Base-by-base conservation (phyloP, 345 rosid genomes). In the Pseudoturritis turrita region DNA sequence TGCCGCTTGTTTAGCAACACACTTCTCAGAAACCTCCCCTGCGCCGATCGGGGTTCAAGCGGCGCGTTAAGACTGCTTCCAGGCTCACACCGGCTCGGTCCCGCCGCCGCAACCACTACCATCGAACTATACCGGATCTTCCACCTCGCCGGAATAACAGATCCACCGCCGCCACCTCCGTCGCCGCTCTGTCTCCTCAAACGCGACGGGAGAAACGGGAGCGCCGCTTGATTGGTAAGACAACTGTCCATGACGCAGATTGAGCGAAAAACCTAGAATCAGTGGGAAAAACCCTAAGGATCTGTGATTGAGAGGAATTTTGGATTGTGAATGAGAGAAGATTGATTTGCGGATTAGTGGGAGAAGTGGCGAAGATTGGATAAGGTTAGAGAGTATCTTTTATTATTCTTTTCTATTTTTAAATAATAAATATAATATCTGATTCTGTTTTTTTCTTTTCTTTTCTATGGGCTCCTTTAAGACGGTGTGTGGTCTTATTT, bases 61-160 rank as follows among this genome's bases (percentile, higher is more conserved):
- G 99, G 97, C 19, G 93, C 82, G 84, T 95, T 91, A 40, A 95
- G 83, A 61, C 90, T 79, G 25, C 97, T 85, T 55, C 91, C 85
- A 59, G 89, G 81, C 78, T 91, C 96, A 54, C 95, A 91, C 77
- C 81, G 90, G 74, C 96, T 89, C 11, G 82, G 78, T 5, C 96
- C 88, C 18, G 91, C 88, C 7, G 89, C 80, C 3, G 65, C 72
- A 11, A 85, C 78, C 1, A 73, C 41, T 0, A n/a, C 56, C n/a
- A 70, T 12, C 29, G 76, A 47, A 13, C 68, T 36, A 26, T 3
- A 52, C 44, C 13, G 65, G 1, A 44, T 7, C 57, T 39, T 63
- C 11, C 67, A 5, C 10, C 2, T 56, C 67, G 33, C 39, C 25
- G 40, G 67, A 4, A 64, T 4, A 41, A 33, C n/a, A 47, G 39